Evolutionary conservation across 2,329 filamentous ascomycete species (phyloP), one percentile per base, ranked within the genome.

Genomic region (Metarhizium rileyi): DNA sequence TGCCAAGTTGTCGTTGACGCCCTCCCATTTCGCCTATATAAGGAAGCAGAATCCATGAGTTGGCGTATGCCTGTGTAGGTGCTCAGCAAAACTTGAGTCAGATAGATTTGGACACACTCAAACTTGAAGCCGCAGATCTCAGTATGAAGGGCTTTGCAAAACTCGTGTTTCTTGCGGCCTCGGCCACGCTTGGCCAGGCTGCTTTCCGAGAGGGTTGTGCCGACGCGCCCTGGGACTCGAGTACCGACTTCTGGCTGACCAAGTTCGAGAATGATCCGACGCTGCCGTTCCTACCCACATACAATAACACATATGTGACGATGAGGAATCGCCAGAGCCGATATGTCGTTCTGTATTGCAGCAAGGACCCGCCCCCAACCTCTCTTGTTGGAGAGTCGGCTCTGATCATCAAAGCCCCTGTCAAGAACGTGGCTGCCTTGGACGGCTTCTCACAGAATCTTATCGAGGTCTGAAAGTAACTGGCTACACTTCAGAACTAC

Each of bases 281-380:
- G 20, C n/a, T 49, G 26, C 50, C 50, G 12, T 48, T 51, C 9
- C 25, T 14, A 7, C 40, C 50, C 8, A 22, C 22, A 8, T 51
- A 51, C 50, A 51, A 51, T 35, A 51, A 51, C 5, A 51, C 50
- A n/a, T 51, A 30, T 16, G 50, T 51, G 40, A 20, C 41, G n/a
- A 49, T 51, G 33, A 46, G 33, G 35, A 51, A 51, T 20, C 47
- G 50, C 3, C 50, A 51, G 46, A 5, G 35, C 3, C 44, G 50
- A 25, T 44, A 49, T 12, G 50, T 51, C n/a, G 46, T 51, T 26
- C 41, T 51, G 27, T 47, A 51, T 41, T 51, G 50, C 47, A 49
- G 46, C 25, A 51, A 51, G 6, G 33, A 51, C 7, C 46, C 50
- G 16, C 50, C 50, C 4, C 50, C 50, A 1, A 22, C 30, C 26